Evolutionary conservation across 768 basidiomycete genomes (phyloP).

Genomic region (Russula abietina): DNA sequence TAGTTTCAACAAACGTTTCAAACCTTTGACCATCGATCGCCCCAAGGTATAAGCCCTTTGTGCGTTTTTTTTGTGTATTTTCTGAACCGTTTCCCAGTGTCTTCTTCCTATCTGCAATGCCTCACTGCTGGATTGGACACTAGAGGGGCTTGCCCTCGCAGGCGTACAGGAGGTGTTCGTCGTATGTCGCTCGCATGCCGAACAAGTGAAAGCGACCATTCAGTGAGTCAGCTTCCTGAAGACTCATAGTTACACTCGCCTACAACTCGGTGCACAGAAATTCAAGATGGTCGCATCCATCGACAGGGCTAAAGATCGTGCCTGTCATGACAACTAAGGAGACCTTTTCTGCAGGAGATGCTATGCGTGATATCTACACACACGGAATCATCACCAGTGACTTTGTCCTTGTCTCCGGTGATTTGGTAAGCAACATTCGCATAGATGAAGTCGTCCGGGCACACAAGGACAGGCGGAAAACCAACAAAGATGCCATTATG

Average conservation of each 20-base stretch:
- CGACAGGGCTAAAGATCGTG: constrained; percentile 73
- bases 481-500: constrained; percentile 92
- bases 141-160: constrained; percentile 90
- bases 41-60: constrained; percentile 55
- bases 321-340: constrained; percentile 83
- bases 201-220: constrained; percentile 79
- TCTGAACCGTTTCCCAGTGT: constrained; percentile 46
- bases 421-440: constrained; percentile 88
- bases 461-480: constrained; percentile 82
- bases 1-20: constrained; percentile 90
- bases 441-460: constrained; percentile 84
- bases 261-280: constrained; percentile 40
- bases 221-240: constrained; percentile 46
- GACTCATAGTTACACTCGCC: constrained; percentile 2
- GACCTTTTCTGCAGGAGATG: constrained; percentile 85
- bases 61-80: constrained; percentile 17
- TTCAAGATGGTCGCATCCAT: constrained; percentile 81
- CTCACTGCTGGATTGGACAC: constrained; percentile 91
- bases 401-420: constrained; percentile 86
- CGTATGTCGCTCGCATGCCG: constrained; percentile 85
- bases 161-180: constrained; percentile 96
- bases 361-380: constrained; percentile 89
- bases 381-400: constrained; percentile 86
- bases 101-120: constrained; percentile 92
- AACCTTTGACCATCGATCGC: constrained; percentile 80